Base-by-base conservation (phyloP, 73 alveolate species). In the Tetrahymena borealis region DNA sequence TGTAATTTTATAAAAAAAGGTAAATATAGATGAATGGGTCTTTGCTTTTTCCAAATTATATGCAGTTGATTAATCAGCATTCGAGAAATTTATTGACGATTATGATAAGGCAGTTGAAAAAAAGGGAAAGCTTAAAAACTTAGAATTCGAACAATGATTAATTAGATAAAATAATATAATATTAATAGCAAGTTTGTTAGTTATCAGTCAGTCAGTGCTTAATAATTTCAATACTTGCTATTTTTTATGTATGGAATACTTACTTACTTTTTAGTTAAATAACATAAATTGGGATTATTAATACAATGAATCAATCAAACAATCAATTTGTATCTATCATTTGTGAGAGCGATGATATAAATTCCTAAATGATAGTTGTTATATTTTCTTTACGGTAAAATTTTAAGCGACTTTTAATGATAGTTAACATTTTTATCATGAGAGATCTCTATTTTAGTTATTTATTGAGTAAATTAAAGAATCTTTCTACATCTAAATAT, bases 21-120 rank as follows among this genome's bases (percentile, higher is more conserved):
- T 77, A 39, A 93, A 85, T 18, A 93, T 93, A 79, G 95, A 93
- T 93, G 95, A 93, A 40, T 93, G 91, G 93, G 9, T 85, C 41
- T 85, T 85, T 90, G 91, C 93, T 40, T 93, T 93, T 90, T 93
- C 95, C 16, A 93, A 93, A 36, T 16, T 93, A 0, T 36, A 38
- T 39, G 95, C 91, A 78, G 95, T 93, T 0, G 95, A 93, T 85
- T 90, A 39, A 39, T 36, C 91, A 18, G 91, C 93, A 11, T 93
- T 85, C 39, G 91, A 93, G 24, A 78, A 93, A n/a, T 93, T 93
- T 79, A 40, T 93, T 39, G 95, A 93, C 11, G 93, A 93, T 40
- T 93, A 93, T 16, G 93, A 78, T 78, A 92, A 92, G 16, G 39
- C 78, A 18, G 92, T 92, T 15, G 93, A 78, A 32, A 92, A 92